A percentile compares a stretch with the other conserved stretches of the same genome.
These are phyloP conservation scores for Chytridium lagenaria DNA, from an alignment of 371 early-diverging fungal species.

Conservation along the genomic window DNA sequence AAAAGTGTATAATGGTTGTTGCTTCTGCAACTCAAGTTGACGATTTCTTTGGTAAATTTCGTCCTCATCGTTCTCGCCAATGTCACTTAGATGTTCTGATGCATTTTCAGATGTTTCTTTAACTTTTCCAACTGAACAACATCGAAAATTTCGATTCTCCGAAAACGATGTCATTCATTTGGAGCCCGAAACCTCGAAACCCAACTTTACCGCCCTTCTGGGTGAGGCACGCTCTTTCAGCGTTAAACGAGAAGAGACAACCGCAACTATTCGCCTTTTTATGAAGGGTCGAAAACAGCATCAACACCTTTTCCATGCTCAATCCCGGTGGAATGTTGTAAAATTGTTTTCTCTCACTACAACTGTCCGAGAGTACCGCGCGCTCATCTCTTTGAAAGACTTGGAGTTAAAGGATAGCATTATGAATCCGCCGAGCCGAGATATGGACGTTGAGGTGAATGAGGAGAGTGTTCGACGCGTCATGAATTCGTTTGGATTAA, in stretches of 20 bases:
- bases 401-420: constrained; percentile 71
- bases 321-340: constrained; percentile 36
- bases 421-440: constrained; percentile 56
- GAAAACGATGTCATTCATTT: constrained; percentile 38
- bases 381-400: constrained; percentile 70
- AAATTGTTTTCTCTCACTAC: constrained; percentile 69
- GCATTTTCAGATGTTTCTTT: constrained; percentile 47
- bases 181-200: constrained; percentile 5
- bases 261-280: constrained; percentile 27
- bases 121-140: constrained; percentile 2
- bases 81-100: too few species aligned
- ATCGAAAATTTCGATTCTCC: constrained; percentile 16
- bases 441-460: constrained; percentile 27
- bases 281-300: constrained; percentile 26
- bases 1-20: constrained; percentile 55
- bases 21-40: constrained; percentile 68
- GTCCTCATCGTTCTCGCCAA: too few species aligned
- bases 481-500: constrained; percentile 73
- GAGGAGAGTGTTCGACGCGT: constrained; percentile 54
- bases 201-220: constrained; percentile 22
- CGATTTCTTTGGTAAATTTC: constrained; percentile 78
- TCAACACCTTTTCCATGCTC: constrained; percentile 25
- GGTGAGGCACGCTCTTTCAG: constrained; percentile 34
- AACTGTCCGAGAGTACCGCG: constrained; percentile 82
- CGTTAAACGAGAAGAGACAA: constrained; percentile 30